Base-by-base conservation (phyloP, 78 protist genomes). In the Polysphondylium violaceum region DNA sequence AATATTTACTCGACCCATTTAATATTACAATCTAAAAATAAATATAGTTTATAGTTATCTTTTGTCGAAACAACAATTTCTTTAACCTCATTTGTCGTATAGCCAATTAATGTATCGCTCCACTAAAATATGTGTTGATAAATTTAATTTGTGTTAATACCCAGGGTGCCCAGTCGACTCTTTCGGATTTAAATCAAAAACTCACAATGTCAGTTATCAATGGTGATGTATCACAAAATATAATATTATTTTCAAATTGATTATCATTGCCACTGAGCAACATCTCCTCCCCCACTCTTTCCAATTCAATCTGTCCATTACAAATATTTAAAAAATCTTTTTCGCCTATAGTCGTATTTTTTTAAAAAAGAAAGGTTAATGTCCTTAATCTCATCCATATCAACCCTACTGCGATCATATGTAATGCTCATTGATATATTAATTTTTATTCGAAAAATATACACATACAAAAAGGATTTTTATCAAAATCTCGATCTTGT, bases 221-320 rank as follows among this genome's bases (percentile, higher is more conserved):
- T 7, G 90, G 90, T 21, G 73, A 69, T 5, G 90, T 83, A 69
- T 83, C 90, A 69, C 90, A 83, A 7, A 83, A 25, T 56, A 83
- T 11, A 19, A 58, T 21, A 12, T 51, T 47, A 21, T 44, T 25
- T 19, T 53, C 50, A 2, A 27, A 7, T 40, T 27, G 17, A 17
- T 43, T 51, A 3, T 69, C n/a, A n/a, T n/a, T n/a, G n/a, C n/a
- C n/a, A n/a, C n/a, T n/a, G n/a, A n/a, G n/a, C n/a, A n/a, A n/a
- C n/a, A n/a, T n/a, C n/a, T n/a, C n/a, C n/a, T n/a, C n/a, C n/a
- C n/a, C n/a, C n/a, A n/a, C n/a, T n/a, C n/a, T 29, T 43, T 83
- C 90, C 4, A 69, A 58, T 44, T 83, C 75, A 4, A 69, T 17
- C 43, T 83, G 90, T 56, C 90, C 90, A 14, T 43, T 83, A 2